Percentiles rank a stretch among this genome's conserved stretches.
Conservation (phyloP, 2,329 filamentous ascomycete genomes). For the Paraphoma sp. region DNA sequence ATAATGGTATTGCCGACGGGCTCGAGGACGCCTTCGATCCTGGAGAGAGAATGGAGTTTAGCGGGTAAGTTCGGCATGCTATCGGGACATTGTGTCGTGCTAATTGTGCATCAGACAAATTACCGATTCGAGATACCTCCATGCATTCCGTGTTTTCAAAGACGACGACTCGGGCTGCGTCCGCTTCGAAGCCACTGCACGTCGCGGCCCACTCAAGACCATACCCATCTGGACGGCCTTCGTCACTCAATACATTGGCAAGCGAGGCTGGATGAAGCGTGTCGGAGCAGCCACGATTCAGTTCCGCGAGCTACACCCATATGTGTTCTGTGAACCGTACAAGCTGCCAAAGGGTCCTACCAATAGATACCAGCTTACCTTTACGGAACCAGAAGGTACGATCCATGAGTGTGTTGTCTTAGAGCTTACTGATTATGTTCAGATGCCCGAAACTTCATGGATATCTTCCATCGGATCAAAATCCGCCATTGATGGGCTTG, state of each 20-base stretch:
- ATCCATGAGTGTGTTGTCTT: neutral
- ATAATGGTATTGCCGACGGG: conserved; percentile 44
- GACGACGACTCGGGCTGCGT: conserved; percentile 60
- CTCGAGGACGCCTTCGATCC: conserved; percentile 59
- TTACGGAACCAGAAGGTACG: conserved; percentile 41
- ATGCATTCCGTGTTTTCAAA: conserved; percentile 62
- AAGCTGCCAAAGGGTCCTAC: conserved; percentile 35
- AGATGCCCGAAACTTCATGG: conserved; percentile 41
- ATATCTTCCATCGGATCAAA: conserved; percentile 40
- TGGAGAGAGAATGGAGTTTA: conserved; percentile 54
- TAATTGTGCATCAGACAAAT: conserved; percentile 54
- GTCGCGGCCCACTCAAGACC: conserved; percentile 58
- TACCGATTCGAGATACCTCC: conserved; percentile 58
- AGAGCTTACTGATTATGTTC: neutral
- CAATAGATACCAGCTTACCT: conserved; percentile 44
- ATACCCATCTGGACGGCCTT: conserved; percentile 66
- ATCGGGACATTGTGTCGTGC: neutral
- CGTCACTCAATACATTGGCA: conserved; percentile 51
- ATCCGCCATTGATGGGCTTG: conserved; percentile 10
- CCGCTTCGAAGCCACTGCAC: conserved; percentile 63
- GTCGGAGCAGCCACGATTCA: conserved; percentile 53
- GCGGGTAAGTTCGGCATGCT: conserved; percentile 49
- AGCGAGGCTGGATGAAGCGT: conserved; percentile 57
- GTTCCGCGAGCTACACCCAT: conserved; percentile 59
- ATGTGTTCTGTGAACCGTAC: conserved; percentile 62